Evolutionary conservation across 495 filamentous ascomycete genomes (phyloP), one percentile per base, ranked within the genome.

Genomic region (Lineolata rhizophorae): DNA sequence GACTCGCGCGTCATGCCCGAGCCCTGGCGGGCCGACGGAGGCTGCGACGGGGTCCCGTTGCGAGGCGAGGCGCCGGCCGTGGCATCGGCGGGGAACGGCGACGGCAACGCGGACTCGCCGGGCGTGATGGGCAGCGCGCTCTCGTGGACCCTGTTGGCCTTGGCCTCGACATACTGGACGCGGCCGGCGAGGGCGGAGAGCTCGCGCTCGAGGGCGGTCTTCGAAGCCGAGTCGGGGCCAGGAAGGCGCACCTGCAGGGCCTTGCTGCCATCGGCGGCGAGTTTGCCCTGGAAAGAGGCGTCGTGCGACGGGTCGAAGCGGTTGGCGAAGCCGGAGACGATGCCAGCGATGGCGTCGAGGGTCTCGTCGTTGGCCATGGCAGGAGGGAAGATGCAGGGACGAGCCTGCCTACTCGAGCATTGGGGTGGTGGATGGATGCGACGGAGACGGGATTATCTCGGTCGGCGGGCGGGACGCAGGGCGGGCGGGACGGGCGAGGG

Each of bases 131-230:
- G 54, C 18, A 52, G 44, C 11, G 44, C 39, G 16, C 42, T 40
- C 31, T 37, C 44, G 39, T 53, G 48, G 35, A 47, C 55, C n/a
- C n/a, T n/a, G 27, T 45, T 43, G 8, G 58, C 58, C 32, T 49
- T 54, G 29, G 50, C 48, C 36, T 63, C 60, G 21, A 63, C 47
- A 27, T 48, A 47, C 24, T 57, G 57, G 15, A 62, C 51, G 34
- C 60, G 54, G 16, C 50, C 38, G 11, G 54, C 54, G 15, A 63
- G 40, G 8, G 53, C 53, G 20, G 54, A 49, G 25, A 63, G 45
- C 43, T 63, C 60, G 15, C 40, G 45, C 38, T 63, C 60, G 14
- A 61, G 36, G 15, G 44, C 43, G 32, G 45, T 49, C 44, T 63
- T 63, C 30, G 53, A 56, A 19, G 46, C 42, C n/a, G 51, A 51